Conservation (phyloP, 495 filamentous ascomycete genomes). For the Lasiosphaeris hirsuta region DNA sequence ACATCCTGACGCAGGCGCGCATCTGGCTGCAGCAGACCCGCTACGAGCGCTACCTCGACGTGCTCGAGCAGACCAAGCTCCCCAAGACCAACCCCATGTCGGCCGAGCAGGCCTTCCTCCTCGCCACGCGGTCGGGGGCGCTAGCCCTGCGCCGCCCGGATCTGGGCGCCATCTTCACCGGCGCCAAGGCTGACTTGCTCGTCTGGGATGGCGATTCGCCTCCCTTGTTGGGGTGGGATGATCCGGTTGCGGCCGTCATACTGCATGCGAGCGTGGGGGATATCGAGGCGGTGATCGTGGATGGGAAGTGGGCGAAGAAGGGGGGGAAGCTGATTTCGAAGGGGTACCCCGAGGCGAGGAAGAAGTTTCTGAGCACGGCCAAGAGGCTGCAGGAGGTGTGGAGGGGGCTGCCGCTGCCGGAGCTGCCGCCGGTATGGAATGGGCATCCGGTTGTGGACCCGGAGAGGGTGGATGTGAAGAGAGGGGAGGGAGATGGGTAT, state of each 20-base stretch:
- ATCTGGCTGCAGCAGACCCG: slow-evolving; percentile 42
- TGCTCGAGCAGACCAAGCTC: slow-evolving; percentile 36
- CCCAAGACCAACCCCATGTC: slow-evolving; percentile 41
- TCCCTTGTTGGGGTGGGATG: slow-evolving; percentile 44
- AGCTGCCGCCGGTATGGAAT: slow-evolving; percentile 2
- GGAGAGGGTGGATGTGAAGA: slow-evolving; percentile 8
- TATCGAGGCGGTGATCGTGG: slow-evolving; percentile 45
- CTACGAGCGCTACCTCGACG: slow-evolving; percentile 30
- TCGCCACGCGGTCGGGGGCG: slow-evolving; percentile 47
- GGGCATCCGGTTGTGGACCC: slow-evolving; percentile 6
- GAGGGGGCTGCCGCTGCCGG: slow-evolving; percentile 3
- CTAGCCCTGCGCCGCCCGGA: slow-evolving; percentile 43
- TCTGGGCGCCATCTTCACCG: slow-evolving; percentile 41
- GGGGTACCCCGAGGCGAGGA: slow-evolving; percentile 24
- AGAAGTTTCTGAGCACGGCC: slow-evolving; percentile 30
- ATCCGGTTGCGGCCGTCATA: slow-evolving; percentile 53
- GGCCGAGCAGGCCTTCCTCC: slow-evolving; percentile 50
- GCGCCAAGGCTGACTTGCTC: slow-evolving; percentile 47
- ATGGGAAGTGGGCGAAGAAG: slow-evolving; percentile 42
- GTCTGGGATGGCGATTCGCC: slow-evolving; percentile 47
- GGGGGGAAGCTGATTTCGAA: slow-evolving; percentile 33
- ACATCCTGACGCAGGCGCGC: slow-evolving; percentile 45
- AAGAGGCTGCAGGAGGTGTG: slow-evolving; percentile 20
- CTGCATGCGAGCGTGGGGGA: slow-evolving; percentile 49
- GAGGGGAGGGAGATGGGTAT: slow-evolving; percentile 17